Evolutionary conservation across 1,284 basidiomycete genomes (phyloP).

Genomic region (Agaricales sp.): DNA sequence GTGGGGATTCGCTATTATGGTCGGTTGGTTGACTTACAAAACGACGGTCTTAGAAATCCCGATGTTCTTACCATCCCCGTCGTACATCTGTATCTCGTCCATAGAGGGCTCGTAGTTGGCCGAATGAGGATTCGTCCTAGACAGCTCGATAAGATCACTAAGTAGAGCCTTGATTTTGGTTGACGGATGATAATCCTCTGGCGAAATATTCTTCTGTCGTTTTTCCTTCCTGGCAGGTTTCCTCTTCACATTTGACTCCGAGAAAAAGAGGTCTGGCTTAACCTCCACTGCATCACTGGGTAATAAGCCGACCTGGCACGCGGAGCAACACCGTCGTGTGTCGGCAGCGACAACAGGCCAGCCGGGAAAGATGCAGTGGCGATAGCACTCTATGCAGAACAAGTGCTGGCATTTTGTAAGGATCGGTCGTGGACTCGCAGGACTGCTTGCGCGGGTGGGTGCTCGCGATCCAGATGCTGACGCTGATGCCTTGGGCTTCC

Average conservation of each 20-base stretch:
- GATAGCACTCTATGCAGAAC: slow-evolving; percentile 81
- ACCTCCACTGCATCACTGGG: slow-evolving; percentile 71
- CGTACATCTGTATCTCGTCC: slow-evolving; percentile 65
- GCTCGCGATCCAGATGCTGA: slow-evolving; percentile 39
- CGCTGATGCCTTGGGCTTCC: slow-evolving; percentile 42
- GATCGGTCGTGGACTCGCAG: slow-evolving; percentile 46
- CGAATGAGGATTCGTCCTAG: slow-evolving; percentile 72
- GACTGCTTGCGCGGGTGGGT: slow-evolving; percentile 61
- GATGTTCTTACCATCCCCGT: slow-evolving; percentile 58
- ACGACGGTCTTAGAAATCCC: slow-evolving; percentile 80
- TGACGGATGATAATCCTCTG: slow-evolving; percentile 64
- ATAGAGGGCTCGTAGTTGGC: slow-evolving; percentile 71
- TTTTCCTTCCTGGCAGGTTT: slow-evolving; percentile 62
- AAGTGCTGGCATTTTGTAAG: slow-evolving; percentile 93
- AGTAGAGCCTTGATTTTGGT: slow-evolving; percentile 81
- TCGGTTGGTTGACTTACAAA: slow-evolving; percentile 51
- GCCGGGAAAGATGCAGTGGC: slow-evolving; percentile 58
- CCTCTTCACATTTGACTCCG: slow-evolving; percentile 41
- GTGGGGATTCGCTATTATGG: slow-evolving; percentile 5
- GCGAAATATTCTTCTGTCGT: slow-evolving; percentile 40
- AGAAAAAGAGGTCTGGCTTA: slow-evolving; percentile 35
- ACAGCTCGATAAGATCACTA: slow-evolving; percentile 66
- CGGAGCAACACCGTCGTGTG: slow-evolving; percentile 53
- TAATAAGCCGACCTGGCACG: slow-evolving; percentile 59
- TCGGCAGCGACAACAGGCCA: slow-evolving; percentile 68